Conservation (phyloP, 2,329 filamentous ascomycete species). For the Penicillium concentricum region DNA sequence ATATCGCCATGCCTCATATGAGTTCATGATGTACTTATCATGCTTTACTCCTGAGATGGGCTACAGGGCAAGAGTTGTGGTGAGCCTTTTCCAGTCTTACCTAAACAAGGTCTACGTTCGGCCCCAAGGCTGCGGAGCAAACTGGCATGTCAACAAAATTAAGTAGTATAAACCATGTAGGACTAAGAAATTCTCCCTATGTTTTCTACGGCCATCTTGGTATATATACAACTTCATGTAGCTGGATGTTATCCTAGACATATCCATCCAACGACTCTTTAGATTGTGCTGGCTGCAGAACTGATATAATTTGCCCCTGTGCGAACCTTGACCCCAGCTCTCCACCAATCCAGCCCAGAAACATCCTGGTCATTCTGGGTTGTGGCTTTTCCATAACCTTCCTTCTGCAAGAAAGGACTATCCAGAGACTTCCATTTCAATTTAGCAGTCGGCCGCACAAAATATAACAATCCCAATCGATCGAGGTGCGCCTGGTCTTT, state of each 20-base stretch:
- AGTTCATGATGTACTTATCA: too few species aligned
- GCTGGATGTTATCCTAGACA: neutral
- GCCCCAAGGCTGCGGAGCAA: too few species aligned
- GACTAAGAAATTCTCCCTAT: too few species aligned
- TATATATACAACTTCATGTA: neutral
- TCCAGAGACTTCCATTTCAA: slow-evolving; percentile 31
- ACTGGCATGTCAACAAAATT: too few species aligned
- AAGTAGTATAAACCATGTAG: neutral
- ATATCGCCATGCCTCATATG: too few species aligned
- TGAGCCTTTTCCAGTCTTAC: too few species aligned
- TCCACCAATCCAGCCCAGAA: slow-evolving; percentile 19
- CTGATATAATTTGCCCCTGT: neutral
- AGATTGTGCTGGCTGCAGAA: neutral
- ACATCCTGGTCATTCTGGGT: slow-evolving; percentile 10
- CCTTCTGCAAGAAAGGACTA: slow-evolving; percentile 34
- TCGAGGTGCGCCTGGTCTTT: slow-evolving; percentile 44
- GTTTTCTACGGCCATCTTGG: too few species aligned
- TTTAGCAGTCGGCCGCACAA: slow-evolving; percentile 43
- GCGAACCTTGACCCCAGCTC: slow-evolving; percentile 30
- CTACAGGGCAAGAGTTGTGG: too few species aligned
- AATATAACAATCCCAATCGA: slow-evolving; percentile 43
- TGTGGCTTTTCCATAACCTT: slow-evolving; percentile 21
- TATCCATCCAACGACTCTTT: neutral
- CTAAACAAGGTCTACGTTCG: too few species aligned
- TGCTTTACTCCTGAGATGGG: too few species aligned